Evolutionary conservation across 805 yeast species (phyloP).

Genomic region (Myxozyma melibiosi): DNA sequence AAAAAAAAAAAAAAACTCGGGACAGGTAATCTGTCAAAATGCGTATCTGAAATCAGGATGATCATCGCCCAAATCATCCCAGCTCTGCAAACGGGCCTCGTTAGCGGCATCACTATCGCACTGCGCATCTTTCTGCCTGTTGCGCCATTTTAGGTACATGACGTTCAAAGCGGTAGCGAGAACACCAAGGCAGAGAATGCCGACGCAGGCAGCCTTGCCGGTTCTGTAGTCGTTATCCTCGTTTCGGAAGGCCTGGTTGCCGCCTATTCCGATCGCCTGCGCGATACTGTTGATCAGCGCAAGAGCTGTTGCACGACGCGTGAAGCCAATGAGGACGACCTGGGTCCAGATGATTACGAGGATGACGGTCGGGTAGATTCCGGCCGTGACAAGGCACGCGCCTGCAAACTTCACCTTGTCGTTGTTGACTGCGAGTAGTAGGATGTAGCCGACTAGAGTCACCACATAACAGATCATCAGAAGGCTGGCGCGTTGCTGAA

Average conservation of each 20-base stretch:
- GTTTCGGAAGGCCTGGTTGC: conserved; percentile 49
- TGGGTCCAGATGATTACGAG: conserved; percentile 3
- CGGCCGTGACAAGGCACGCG: conserved; percentile 56
- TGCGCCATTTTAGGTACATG: conserved; percentile 1
- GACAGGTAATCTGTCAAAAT: too few species aligned
- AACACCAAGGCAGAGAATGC: conserved; percentile 56
- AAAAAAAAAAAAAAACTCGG: too few species aligned
- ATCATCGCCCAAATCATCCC: conserved; percentile 13
- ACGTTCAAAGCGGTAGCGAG: background rate
- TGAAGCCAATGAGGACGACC: conserved; percentile 57
- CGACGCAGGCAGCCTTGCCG: conserved; percentile 72
- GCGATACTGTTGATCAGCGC: conserved; percentile 64
- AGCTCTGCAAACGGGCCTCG: conserved; percentile 1
- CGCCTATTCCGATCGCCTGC: conserved; percentile 57
- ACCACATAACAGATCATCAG: conserved; percentile 38
- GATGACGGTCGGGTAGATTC: conserved; percentile 7
- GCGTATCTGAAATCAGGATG: conserved; percentile 14
- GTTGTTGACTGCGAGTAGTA: conserved; percentile 52
- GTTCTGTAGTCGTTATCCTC: conserved; percentile 49
- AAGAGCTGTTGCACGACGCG: conserved; percentile 67
- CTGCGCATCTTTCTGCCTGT: background rate
- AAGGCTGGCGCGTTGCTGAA: conserved; percentile 43
- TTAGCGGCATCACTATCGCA: background rate
- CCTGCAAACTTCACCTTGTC: conserved; percentile 53
- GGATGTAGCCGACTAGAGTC: conserved; percentile 56